phyloP scores from a whole-genome alignment of 2,329 filamentous ascomycete genomes.

The Fusarium gaditjirri region DNA sequence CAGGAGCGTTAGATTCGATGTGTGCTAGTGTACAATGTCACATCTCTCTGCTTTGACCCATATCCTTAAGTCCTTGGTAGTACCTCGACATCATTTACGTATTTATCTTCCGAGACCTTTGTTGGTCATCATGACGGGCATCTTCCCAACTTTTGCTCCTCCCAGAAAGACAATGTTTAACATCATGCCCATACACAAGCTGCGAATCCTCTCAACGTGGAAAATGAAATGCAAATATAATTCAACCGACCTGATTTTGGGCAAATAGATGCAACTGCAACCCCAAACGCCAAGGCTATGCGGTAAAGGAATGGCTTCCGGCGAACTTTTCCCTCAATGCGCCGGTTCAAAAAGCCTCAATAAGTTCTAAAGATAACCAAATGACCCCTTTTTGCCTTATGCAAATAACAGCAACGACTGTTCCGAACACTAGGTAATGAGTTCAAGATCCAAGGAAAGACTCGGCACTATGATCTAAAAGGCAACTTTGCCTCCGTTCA shows the following conservation, averaged over 20 bases:
- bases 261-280: slow-evolving; percentile 25
- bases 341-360: slow-evolving; percentile 33
- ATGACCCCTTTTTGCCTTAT: slow-evolving; percentile 21
- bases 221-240: slow-evolving; percentile 38
- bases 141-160: slow-evolving; percentile 27
- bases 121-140: slow-evolving; percentile 13
- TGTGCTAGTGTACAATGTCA: slow-evolving; percentile 41
- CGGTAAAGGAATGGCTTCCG: slow-evolving; percentile 39
- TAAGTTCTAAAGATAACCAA: slow-evolving; percentile 21
- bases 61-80: background rate
- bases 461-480: slow-evolving; percentile 43
- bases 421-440: slow-evolving; percentile 8
- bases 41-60: slow-evolving; percentile 4
- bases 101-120: slow-evolving; percentile 16
- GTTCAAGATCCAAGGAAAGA: slow-evolving; percentile 26
- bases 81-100: slow-evolving; percentile 3
- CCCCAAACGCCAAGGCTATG: slow-evolving; percentile 45
- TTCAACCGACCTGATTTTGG: slow-evolving; percentile 21
- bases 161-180: slow-evolving; percentile 23
- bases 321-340: slow-evolving; percentile 26
- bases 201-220: slow-evolving; percentile 10
- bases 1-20: slow-evolving; percentile 39
- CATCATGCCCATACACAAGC: slow-evolving; percentile 30
- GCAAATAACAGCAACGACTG: slow-evolving; percentile 24
- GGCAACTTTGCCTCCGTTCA: slow-evolving; percentile 53